Evolutionary conservation across 1,139 yeast species (phyloP), one percentile per base, ranked within the genome.

Genomic region (Suhomyces bokatorum): DNA sequence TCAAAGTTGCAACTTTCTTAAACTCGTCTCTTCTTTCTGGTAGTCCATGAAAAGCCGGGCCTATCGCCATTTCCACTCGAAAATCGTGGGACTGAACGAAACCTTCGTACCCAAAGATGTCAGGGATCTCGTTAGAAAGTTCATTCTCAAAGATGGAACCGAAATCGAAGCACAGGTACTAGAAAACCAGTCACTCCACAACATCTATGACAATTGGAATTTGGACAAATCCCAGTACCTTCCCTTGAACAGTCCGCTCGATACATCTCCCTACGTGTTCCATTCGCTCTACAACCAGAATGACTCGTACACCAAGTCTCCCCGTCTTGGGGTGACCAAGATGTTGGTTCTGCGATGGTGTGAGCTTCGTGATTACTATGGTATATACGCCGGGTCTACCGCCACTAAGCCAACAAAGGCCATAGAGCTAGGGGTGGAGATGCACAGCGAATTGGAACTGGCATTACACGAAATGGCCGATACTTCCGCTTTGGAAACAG

Each of bases 301-400:
- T 35, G 28, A 28, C 11, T 54, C 57, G 13, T 56, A 57, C 38
- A 29, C 51, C 4, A 24, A 42, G 2, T 42, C 48, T 12, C 66
- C 66, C 14, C 46, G 66, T 10, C 49, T 61, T 8, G 53, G 60
- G 4, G 66, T 60, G n/a, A 58, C 64, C 15, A 58, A 57, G 36
- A 39, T 61, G 36, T 53, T 61, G 15, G 52, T 57, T 1, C 44
- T 46, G n/a, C 51, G 54, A n/a, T 61, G 64, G 64, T 61, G 66
- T 47, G 63, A 61, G 42, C 51, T 61, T 20, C 47, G 56, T n/a
- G 57, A 54, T 20, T 58, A 51, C 45, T 61, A 58, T 45, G 47
- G 47, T 2, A 45, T 60, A 9, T 61, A 48, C 38, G 51, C 63
- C 9, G 63, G 63, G 11, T 53, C 55, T 8, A 39, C 43, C 4